phyloP scores from a whole-genome alignment of 2,329 filamentous ascomycete species.

The Neofusicoccum umdonicola region DNA sequence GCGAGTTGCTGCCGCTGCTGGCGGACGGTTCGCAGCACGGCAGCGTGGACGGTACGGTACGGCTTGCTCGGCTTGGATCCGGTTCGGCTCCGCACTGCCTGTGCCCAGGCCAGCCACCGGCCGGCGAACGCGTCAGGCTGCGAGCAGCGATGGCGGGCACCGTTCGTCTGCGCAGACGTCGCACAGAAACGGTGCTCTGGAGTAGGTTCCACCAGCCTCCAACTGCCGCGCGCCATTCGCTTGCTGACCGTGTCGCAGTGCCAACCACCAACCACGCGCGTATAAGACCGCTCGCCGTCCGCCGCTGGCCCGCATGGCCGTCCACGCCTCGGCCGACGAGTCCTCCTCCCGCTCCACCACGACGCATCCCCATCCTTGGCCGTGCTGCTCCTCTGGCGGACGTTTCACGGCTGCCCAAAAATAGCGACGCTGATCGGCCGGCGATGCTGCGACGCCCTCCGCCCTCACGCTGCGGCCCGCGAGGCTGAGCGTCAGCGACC shows the following conservation, averaged over 20 bases:
- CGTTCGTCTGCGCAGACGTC: background rate
- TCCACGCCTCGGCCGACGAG: background rate
- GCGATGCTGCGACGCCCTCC: background rate
- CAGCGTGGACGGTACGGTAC: background rate
- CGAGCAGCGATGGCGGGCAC: background rate
- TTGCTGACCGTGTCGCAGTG: background rate
- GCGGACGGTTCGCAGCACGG: background rate
- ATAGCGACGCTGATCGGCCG: slow-evolving; percentile 8
- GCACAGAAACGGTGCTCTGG: background rate
- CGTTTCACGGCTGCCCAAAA: slow-evolving; percentile 9
- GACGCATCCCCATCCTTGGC: background rate
- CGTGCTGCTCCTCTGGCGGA: background rate
- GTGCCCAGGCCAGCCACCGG: background rate
- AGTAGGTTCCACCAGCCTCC: background rate
- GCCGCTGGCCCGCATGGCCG: background rate
- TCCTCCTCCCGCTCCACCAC: background rate
- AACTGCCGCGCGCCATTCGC: background rate
- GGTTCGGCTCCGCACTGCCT: slow-evolving; percentile 10
- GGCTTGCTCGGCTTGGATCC: background rate
- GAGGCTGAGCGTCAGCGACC: slow-evolving; percentile 1
- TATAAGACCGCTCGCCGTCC: background rate
- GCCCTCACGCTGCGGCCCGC: background rate
- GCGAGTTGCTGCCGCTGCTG: background rate
- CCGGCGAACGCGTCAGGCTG: background rate
- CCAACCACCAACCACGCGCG: background rate